Conservation (phyloP, 257 asterid genomes). For the Capsicum baccatum region DNA sequence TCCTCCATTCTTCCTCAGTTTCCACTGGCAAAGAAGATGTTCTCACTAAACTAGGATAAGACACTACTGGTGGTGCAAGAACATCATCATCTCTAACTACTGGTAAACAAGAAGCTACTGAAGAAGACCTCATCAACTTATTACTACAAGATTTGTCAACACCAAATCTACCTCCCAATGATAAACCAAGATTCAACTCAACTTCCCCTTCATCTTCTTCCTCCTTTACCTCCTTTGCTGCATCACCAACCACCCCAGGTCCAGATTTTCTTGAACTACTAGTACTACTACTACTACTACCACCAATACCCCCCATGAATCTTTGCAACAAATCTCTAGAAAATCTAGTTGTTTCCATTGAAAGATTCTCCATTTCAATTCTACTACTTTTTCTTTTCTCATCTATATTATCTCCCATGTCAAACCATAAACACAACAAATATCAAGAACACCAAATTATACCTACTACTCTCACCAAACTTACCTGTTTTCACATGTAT, state of each 20-base stretch:
- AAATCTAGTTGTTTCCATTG: conserved; percentile 51
- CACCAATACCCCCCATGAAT: conserved; percentile 50
- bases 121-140: conserved; percentile 68
- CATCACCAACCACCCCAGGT: neutral
- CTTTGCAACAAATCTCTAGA: conserved; percentile 79
- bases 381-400: conserved; percentile 41
- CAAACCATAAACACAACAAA: conserved; percentile 32
- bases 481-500: conserved; percentile 36
- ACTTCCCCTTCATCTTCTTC: conserved; percentile 47
- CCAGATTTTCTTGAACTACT: conserved; percentile 31
- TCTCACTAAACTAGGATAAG: conserved; percentile 56
- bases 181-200: conserved; percentile 93
- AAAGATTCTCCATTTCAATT: conserved; percentile 65
- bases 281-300: conserved; percentile 22
- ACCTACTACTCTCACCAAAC: conserved; percentile 35
- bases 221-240: conserved; percentile 38
- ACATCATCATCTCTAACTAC: conserved; percentile 62
- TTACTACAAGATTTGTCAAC: conserved; percentile 58
- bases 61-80: conserved; percentile 46
- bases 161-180: conserved; percentile 93
- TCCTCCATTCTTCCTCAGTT: conserved; percentile 93
- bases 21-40: conserved; percentile 88
- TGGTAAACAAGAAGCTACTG: conserved; percentile 77
- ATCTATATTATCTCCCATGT: conserved; percentile 61
- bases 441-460: neutral